Conservation (phyloP, 805 yeast species). For the Candida xyloterini region DNA sequence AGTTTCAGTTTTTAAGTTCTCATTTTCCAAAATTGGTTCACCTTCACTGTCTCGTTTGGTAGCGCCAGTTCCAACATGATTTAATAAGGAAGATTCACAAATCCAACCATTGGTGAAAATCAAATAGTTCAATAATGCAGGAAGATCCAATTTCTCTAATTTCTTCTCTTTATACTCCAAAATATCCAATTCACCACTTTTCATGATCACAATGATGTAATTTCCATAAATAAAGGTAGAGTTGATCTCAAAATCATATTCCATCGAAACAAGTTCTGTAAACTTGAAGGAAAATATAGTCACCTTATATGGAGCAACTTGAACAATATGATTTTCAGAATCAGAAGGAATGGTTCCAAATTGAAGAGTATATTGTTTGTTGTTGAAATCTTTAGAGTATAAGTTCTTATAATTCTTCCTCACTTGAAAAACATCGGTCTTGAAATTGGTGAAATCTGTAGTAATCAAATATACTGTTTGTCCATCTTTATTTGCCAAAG, state of each 20-base stretch:
- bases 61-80: slow-evolving; percentile 36
- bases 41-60: slow-evolving; percentile 26
- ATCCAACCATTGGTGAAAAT: slow-evolving; percentile 72
- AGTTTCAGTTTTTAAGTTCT: slow-evolving; percentile 32
- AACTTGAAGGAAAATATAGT: slow-evolving; percentile 62
- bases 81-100: slow-evolving; percentile 46
- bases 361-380: slow-evolving; percentile 60
- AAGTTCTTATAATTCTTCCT: slow-evolving; percentile 59
- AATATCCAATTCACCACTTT: slow-evolving; percentile 69
- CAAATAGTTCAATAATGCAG: slow-evolving; percentile 32
- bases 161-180: slow-evolving; percentile 37
- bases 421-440: slow-evolving; percentile 67
- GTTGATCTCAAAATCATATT: slow-evolving; percentile 58
- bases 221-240: slow-evolving; percentile 63
- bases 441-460: slow-evolving; percentile 60
- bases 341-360: slow-evolving; percentile 46
- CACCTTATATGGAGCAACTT: slow-evolving; percentile 66
- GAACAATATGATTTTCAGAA: slow-evolving; percentile 59
- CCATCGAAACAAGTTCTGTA: slow-evolving; percentile 47
- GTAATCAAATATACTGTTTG: slow-evolving; percentile 61
- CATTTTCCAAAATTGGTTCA: slow-evolving; percentile 21
- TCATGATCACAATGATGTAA: slow-evolving; percentile 57
- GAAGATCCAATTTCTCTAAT: slow-evolving; percentile 32
- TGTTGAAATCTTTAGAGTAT: slow-evolving; percentile 59
- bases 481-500: slow-evolving; percentile 39